Percentiles rank a stretch among this genome's conserved stretches.
phyloP scores from a whole-genome alignment of 805 yeast genomes.

The Brettanomyces naardenensis region DNA sequence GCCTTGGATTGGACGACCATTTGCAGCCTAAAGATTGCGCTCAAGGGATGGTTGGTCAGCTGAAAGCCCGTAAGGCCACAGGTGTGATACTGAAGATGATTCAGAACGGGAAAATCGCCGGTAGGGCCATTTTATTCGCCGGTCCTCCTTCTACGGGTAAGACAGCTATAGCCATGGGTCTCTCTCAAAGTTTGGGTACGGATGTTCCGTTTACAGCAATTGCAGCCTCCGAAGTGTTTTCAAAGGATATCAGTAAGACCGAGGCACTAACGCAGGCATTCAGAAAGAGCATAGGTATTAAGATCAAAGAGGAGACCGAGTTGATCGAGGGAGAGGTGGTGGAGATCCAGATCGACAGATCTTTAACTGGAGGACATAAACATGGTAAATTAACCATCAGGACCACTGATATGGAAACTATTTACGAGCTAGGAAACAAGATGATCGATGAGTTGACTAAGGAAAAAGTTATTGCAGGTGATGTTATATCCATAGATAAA shows the following conservation, averaged over 20 bases:
- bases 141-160: slow-evolving; percentile 99
- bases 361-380: slow-evolving; percentile 78
- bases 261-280: slow-evolving; percentile 95
- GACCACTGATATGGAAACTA: slow-evolving; percentile 83
- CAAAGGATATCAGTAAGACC: slow-evolving; percentile 96
- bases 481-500: slow-evolving; percentile 93
- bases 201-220: slow-evolving; percentile 97
- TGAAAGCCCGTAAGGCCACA: slow-evolving; percentile 79
- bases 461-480: slow-evolving; percentile 92
- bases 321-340: slow-evolving; percentile 98
- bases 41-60: slow-evolving; percentile 83
- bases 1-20: slow-evolving; percentile 86
- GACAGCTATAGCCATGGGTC: slow-evolving; percentile 93
- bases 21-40: slow-evolving; percentile 79
- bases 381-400: slow-evolving; percentile 83
- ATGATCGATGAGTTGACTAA: slow-evolving; percentile 85
- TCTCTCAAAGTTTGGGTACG: slow-evolving; percentile 93
- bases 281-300: slow-evolving; percentile 90
- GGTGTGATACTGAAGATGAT: slow-evolving; percentile 92
- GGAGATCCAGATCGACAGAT: slow-evolving; percentile 92
- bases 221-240: slow-evolving; percentile 88
- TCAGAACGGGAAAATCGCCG: slow-evolving; percentile 87
- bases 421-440: slow-evolving; percentile 43
- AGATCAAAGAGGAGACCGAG: slow-evolving; percentile 95
- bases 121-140: slow-evolving; percentile 90